Base-by-base conservation (phyloP, 2,329 filamentous ascomycete species). In the Setomelanomma holmii region DNA sequence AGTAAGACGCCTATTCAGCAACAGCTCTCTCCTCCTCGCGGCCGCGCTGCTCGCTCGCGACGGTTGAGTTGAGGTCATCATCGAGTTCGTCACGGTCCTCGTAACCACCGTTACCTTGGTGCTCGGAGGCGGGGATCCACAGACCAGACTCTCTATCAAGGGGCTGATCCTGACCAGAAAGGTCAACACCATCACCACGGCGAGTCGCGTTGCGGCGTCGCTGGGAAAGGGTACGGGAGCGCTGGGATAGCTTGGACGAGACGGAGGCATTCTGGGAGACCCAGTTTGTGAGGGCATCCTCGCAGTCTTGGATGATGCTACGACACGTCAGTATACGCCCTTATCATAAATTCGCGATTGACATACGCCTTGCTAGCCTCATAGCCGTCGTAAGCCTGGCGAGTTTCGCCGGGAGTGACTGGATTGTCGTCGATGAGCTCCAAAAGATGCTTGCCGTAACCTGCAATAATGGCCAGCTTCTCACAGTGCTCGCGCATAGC, bases 231-330 rank as follows among this genome's bases (percentile, higher is more conserved):
- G 89, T 96, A 64, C 93, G 91, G 35, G 93, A 87, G 53, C 95
- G 91, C 16, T 88, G 89, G 4, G 91, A 96, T 42, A 99, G 86
- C 75, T 91, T 93, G 60, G 93, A 88, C 50, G 84, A 89, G 64
- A 99, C 92, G 40, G 91, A 88, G 5, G 95, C 93, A 71, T 96
- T 95, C 68, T 91, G 88, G 51, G 87, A 85, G 34, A 98, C 92
- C 95, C 95, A 99, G 82, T 96, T 97, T 75, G 92, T 97, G 55
- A 99, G 87, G 1, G 95, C 86, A 73, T 98, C 93, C 79, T 99
- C 95, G 76, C 95, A 99, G 78, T 99, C 95, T 80, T 99, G 95
- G 71, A 99, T 98, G 78, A 99, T 98, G 60, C 90, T 82, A 40
- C 53, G 22, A 11, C 27, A 21, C 42, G 51, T 74, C 52, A 73